These are phyloP conservation scores for Wolfiporia cocos DNA, from an alignment of 1,284 basidiomycete genomes.

Conservation along the genomic window DNA sequence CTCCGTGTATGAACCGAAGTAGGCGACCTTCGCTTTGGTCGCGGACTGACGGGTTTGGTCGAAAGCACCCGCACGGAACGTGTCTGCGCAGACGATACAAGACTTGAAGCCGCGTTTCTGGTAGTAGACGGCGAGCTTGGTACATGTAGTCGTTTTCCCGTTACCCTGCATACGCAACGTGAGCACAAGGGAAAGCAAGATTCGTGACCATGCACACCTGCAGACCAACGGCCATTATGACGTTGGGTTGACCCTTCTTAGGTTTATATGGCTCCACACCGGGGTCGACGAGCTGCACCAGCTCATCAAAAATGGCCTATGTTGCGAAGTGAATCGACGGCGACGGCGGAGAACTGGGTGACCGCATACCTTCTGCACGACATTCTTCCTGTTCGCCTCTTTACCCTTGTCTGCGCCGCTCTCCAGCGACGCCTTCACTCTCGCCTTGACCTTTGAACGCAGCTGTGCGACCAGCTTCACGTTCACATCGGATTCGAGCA, in stretches of 20 bases:
- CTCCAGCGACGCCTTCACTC: constrained; percentile 75
- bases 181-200: background rate
- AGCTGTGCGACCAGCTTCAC: constrained; percentile 91
- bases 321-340: constrained; percentile 4
- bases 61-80: constrained; percentile 98
- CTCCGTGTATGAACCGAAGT: constrained; percentile 98
- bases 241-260: constrained; percentile 90
- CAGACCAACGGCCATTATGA: constrained; percentile 97
- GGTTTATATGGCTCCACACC: constrained; percentile 94
- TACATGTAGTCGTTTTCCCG: constrained; percentile 98
- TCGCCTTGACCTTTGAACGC: constrained; percentile 86
- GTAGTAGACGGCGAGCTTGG: constrained; percentile 96
- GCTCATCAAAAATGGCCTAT: constrained; percentile 94
- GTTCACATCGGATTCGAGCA: constrained; percentile 97
- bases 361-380: constrained; percentile 78
- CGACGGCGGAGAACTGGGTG: constrained; percentile 1
- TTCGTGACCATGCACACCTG: constrained; percentile 48
- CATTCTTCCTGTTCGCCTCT: constrained; percentile 77
- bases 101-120: constrained; percentile 96
- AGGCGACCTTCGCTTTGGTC: constrained; percentile 97
- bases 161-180: constrained; percentile 60
- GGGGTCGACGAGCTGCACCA: constrained; percentile 93
- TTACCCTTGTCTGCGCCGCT: constrained; percentile 69
- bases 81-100: constrained; percentile 99
- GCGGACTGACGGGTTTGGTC: constrained; percentile 96